These are phyloP conservation scores for Aspergillus tamarii DNA, from an alignment of 2,329 filamentous ascomycete genomes.

Conservation along the genomic window DNA sequence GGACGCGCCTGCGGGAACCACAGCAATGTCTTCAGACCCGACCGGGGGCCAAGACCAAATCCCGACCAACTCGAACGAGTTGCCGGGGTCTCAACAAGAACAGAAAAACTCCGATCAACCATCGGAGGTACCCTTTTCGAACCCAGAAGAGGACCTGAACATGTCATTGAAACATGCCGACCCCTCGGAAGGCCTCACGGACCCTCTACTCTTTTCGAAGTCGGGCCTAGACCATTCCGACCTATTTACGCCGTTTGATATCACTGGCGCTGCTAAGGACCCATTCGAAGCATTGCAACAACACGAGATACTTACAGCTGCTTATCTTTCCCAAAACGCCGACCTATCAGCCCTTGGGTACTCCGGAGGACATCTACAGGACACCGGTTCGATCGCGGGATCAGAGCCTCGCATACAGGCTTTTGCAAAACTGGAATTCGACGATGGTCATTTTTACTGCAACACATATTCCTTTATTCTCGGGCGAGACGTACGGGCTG, in stretches of 20 bases:
- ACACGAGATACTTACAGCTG: conserved; percentile 43
- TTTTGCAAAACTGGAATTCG: conserved; percentile 66
- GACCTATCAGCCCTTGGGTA: conserved; percentile 41
- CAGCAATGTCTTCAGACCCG: conserved; percentile 13
- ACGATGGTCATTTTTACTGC: conserved; percentile 68
- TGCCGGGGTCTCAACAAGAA: conserved; percentile 13
- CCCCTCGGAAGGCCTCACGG: conserved; percentile 35
- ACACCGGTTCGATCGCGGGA: conserved; percentile 41
- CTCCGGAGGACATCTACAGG: conserved; percentile 29
- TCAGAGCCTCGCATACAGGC: conserved; percentile 57
- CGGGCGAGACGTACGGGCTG: conserved; percentile 62
- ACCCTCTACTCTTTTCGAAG: conserved; percentile 39
- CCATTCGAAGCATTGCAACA: conserved; percentile 43
- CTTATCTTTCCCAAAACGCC: conserved; percentile 41
- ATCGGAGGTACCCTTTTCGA: conserved; percentile 14
- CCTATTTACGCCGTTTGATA: conserved; percentile 41
- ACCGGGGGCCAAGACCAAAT: conserved; percentile 17
- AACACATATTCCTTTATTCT: conserved; percentile 65
- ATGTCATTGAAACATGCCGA: conserved; percentile 23
- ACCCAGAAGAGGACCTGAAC: conserved; percentile 13
- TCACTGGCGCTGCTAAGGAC: conserved; percentile 35
- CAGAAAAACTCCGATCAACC: conserved; percentile 18
- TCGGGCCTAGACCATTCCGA: conserved; percentile 34
- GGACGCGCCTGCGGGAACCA: conserved; percentile 12
- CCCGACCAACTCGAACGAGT: conserved; percentile 6